phyloP scores from a whole-genome alignment of 2,329 filamentous ascomycete genomes.

The Coleophoma cylindrospora region DNA sequence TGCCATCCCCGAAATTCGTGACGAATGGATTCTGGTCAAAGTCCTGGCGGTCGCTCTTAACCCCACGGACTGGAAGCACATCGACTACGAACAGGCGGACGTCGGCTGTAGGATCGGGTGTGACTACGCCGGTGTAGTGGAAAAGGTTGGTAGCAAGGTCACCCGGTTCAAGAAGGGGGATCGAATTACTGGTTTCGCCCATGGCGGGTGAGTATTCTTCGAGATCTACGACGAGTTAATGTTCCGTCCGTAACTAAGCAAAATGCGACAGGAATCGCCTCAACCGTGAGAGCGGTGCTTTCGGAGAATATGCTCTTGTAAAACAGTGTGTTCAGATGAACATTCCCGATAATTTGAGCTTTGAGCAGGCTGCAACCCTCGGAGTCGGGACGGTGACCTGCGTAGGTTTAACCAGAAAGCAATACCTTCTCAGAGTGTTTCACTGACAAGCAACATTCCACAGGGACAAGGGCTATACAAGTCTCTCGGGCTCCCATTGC shows the following conservation, averaged over 20 bases:
- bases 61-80: slow-evolving; percentile 11
- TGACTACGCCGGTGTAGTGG: slow-evolving; percentile 32
- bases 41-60: slow-evolving; percentile 17
- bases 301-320: neutral
- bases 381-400: slow-evolving; percentile 17
- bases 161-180: slow-evolving; percentile 18
- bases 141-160: slow-evolving; percentile 25
- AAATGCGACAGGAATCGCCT: neutral
- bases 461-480: neutral
- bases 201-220: slow-evolving; percentile 20
- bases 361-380: slow-evolving; percentile 24
- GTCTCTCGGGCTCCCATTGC: neutral
- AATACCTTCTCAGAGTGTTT: neutral
- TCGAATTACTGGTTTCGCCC: slow-evolving; percentile 24
- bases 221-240: slow-evolving; percentile 16
- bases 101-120: slow-evolving; percentile 18
- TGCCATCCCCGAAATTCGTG: slow-evolving; percentile 2
- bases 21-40: slow-evolving; percentile 5
- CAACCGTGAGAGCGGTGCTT: neutral
- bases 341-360: slow-evolving; percentile 14
- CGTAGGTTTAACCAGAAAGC: neutral
- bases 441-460: neutral
- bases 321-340: neutral
- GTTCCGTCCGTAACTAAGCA: neutral
- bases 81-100: slow-evolving; percentile 1